Conservation (phyloP, 2,329 filamentous ascomycete species). For the Neofusicoccum umdonicola region DNA sequence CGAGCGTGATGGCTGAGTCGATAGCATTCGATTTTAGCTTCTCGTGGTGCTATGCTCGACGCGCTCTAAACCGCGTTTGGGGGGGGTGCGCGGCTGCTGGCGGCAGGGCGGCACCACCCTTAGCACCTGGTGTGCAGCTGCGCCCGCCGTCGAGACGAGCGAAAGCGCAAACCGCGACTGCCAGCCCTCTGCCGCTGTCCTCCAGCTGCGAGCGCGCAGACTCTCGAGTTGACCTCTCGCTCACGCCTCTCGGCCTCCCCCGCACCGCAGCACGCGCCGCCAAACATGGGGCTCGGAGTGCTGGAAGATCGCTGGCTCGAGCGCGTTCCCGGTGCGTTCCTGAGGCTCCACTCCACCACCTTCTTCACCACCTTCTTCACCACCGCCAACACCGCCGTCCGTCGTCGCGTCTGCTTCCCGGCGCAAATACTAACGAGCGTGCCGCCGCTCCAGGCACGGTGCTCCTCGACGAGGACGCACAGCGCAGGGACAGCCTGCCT, state of each 20-base stretch:
- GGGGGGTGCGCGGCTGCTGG: background rate
- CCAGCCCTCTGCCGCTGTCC: background rate
- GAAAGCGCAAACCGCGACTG: background rate
- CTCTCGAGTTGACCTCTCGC: background rate
- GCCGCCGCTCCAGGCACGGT: slow-evolving; percentile 37
- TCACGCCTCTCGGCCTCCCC: background rate
- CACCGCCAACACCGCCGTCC: background rate
- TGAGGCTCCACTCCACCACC: background rate
- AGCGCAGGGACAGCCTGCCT: slow-evolving; percentile 27
- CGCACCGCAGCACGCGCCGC: background rate
- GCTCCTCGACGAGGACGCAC: slow-evolving; percentile 26
- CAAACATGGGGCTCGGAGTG: slow-evolving; percentile 67
- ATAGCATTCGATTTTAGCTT: background rate
- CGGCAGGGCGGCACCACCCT: background rate
- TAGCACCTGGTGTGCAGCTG: background rate
- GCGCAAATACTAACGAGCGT: background rate
- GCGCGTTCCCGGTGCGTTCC: slow-evolving; percentile 67
- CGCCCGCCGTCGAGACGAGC: too few relatives aligned
- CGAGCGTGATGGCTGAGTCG: background rate
- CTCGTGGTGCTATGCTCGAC: background rate
- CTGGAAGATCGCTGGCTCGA: slow-evolving; percentile 65
- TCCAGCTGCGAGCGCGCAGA: background rate
- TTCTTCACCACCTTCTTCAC: background rate
- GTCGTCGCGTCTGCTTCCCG: too few relatives aligned
- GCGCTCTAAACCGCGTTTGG: background rate